Conservation (phyloP, 495 filamentous ascomycete species). For the Penicillium arizonense region DNA sequence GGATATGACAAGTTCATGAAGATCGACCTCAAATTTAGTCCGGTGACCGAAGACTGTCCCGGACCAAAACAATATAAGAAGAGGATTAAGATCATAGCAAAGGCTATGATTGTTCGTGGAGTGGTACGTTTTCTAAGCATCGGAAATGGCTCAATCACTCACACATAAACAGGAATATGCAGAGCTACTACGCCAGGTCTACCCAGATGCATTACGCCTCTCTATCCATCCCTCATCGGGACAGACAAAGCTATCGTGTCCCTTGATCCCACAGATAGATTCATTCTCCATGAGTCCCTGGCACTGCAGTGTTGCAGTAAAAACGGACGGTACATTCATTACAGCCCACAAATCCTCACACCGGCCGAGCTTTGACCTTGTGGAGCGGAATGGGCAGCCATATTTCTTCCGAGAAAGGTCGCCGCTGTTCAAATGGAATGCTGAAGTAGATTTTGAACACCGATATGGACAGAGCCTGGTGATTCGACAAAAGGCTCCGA, state of each 20-base stretch:
- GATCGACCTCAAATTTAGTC: constrained; percentile 7
- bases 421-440: constrained; percentile 1
- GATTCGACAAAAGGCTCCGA: not conserved
- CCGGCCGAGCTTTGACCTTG: constrained; percentile 1
- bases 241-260: constrained; percentile 4
- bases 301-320: constrained; percentile 8
- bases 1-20: constrained; percentile 10
- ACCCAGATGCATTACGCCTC: constrained; percentile 5
- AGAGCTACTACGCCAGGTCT: constrained; percentile 3
- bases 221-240: constrained; percentile 7
- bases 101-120: constrained; percentile 2
- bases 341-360: constrained; percentile 3
- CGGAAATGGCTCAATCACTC: no score
- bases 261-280: constrained; percentile 1
- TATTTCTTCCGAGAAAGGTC: constrained; percentile 7
- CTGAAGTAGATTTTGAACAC: constrained; percentile 1
- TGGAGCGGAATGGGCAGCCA: not conserved
- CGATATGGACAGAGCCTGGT: not conserved
- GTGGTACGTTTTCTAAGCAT: not conserved
- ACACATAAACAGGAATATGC: not conserved
- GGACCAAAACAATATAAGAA: constrained; percentile 7
- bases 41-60: not conserved
- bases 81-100: constrained; percentile 6
- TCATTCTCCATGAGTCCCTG: constrained; percentile 8
- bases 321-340: not conserved